Percentiles rank a stretch among this genome's conserved stretches.
These are phyloP conservation scores for Scenedesmus sp. DNA, from an alignment of 163 green algal genomes.

Conservation along the genomic window DNA sequence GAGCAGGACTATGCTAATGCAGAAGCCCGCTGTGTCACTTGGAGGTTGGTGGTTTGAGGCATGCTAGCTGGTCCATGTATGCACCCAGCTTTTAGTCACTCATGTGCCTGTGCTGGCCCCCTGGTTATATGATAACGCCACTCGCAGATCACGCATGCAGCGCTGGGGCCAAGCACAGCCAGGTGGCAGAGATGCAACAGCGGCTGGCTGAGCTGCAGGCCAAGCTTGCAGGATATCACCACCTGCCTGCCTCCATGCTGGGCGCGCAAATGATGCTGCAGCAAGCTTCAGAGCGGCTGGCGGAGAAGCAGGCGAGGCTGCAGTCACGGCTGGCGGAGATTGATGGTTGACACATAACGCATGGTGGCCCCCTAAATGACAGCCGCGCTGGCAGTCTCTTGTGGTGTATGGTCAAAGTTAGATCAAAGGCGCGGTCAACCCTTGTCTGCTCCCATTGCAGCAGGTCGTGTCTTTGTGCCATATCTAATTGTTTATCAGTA, in stretches of 20 bases:
- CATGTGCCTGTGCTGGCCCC: not conserved
- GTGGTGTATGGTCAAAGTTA: not conserved
- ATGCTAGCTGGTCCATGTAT: not conserved
- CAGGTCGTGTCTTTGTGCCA: not conserved
- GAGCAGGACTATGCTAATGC: too few species aligned
- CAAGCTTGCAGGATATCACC: slow-evolving; percentile 33
- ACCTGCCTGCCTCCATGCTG: slow-evolving; percentile 30
- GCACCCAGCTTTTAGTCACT: not conserved
- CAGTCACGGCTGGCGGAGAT: slow-evolving; percentile 32
- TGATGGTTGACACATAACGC: not conserved
- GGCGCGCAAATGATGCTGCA: slow-evolving; percentile 43
- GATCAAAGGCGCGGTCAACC: not conserved
- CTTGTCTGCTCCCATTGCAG: not conserved
- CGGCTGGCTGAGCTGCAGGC: not conserved
- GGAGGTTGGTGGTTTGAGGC: not conserved
- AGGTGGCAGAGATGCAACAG: slow-evolving; percentile 16
- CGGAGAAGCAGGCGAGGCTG: slow-evolving; percentile 6
- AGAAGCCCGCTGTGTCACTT: not conserved
- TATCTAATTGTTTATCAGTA: too few species aligned
- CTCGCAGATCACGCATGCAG: slow-evolving; percentile 38
- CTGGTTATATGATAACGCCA: not conserved
- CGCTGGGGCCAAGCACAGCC: not conserved
- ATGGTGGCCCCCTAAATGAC: not conserved
- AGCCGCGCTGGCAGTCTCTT: not conserved
- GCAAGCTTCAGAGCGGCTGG: slow-evolving; percentile 3